Evolutionary conservation across 208 protist genomes (phyloP), one percentile per base, ranked within the genome.

Genomic region (Kentomonas sorsogonicus): DNA sequence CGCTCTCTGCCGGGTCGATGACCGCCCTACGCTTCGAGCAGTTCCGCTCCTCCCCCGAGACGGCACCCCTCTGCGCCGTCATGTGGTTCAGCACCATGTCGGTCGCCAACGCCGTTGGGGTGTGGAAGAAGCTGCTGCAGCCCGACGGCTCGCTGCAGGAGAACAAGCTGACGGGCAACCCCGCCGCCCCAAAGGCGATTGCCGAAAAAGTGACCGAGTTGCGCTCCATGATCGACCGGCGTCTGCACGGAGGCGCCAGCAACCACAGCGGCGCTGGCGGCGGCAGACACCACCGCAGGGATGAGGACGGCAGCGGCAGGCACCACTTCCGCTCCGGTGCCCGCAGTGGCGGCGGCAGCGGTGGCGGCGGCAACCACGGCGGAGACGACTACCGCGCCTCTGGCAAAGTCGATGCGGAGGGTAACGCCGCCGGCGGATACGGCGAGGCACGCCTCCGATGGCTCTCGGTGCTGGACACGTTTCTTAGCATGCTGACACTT

Each of bases 41-140:
- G 52, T 73, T 15, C 34, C 6, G 25, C 52, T 0, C 51, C 74
- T 15, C 16, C 68, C 33, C 53, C 7, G 36, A 22, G 11, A 90
- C 79, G 0, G 48, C 60, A 11, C 59, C 50, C 25, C 54, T 90
- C 29, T 77, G 71, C 53, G 62, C 82, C 1, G 55, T 93, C 4
- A 60, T 60, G 39, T 93, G 86, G 86, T 55, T 93, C 22, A 64
- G 77, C 40, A 60, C 73, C 20, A 76, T 85, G 40, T 90, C 86
- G 1, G 53, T 85, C 16, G 71, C 78, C 11, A 89, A 93, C 71
- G 64, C 79, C 39, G 51, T 78, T 5, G 53, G 77, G 0, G 77
- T 81, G 23, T 93, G 86, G 86, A 78, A 81, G 36, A 66, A 77
- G 43, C 52, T 90, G 39, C 66, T 69, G 26, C 30, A 53, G 29